A percentile compares a stretch with the other conserved stretches of the same genome.
Evolutionary conservation across 306 rosid genomes (phyloP).

Genomic region (Herpetospermum pedunculosum): DNA sequence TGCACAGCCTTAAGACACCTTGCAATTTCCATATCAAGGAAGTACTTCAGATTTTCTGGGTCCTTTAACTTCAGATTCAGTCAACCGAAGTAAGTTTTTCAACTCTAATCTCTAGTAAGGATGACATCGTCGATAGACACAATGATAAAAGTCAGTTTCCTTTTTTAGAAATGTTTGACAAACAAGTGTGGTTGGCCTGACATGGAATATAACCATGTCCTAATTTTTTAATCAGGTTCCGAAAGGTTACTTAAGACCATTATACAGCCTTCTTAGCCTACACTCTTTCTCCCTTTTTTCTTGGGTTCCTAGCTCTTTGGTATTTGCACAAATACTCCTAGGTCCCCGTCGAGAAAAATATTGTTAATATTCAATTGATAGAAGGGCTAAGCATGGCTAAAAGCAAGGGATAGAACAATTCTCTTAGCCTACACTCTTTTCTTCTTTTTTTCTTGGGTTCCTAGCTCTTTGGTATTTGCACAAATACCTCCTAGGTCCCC

Average conservation of each 20-base stretch:
- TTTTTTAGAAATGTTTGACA: neutral
- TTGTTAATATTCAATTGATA: neutral
- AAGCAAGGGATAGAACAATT: neutral
- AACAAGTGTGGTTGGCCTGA: neutral
- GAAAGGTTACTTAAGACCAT: neutral
- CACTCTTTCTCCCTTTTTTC: neutral
- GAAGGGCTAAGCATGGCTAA: neutral
- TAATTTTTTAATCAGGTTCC: neutral
- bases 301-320: neutral
- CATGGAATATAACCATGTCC: neutral
- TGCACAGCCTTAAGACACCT: neutral
- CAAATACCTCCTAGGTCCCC: neutral
- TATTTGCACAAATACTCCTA: neutral
- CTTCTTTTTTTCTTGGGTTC: neutral
- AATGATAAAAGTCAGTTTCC: neutral
- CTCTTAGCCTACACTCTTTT: neutral
- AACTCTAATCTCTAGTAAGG: neutral
- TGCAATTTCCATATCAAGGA: neutral
- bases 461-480: neutral
- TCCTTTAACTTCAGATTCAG: neutral
- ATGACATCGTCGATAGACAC: neutral
- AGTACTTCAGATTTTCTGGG: neutral
- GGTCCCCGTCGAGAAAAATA: neutral
- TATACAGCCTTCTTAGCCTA: neutral
- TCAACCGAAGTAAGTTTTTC: neutral